Base-by-base conservation (phyloP, 768 basidiomycete genomes). In the Amanita pseudoporphyria region DNA sequence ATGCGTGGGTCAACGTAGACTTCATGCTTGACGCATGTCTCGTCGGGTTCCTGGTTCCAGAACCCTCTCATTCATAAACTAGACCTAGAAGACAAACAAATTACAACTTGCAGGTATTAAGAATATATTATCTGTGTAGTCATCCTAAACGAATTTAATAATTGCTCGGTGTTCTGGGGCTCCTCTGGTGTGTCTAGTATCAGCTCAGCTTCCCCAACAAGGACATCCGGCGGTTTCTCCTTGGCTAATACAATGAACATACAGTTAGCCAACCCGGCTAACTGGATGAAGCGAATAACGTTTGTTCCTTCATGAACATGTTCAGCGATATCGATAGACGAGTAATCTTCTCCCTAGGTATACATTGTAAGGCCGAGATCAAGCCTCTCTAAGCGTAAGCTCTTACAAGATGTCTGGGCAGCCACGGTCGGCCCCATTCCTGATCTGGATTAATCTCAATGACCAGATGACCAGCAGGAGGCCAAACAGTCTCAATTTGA, bases 1-100 rank as follows among this genome's bases (percentile, higher is more conserved):
- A 99, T 64, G 88, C 84, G 3, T 99, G 95, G 95, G 93, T 99
- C 28, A 97, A 91, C 57, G 79, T 77, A n/a, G 95, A 99, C 45
- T 84, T 84, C 57, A 96, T 98, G 90, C 72, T 99, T 18, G 94
- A 97, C 61, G 76, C 81, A 30, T 97, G 91, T 64, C 71, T 96
- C 40, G 86, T 99, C 32, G 95, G 95, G 13, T 88, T 96, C 59
- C 68, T 99, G 35, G 81, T 93, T 10, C 64, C 84, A 1, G 88
- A 91, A 57, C 76, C 80, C 24, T 66, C 70, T 14, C 40, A 35
- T 10, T 42, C 30, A 35, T 22, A 13, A 21, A 9, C 12, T 21
- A 35, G n/a, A 36, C 9, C 9, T 46, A 46, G 24, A 26, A 5
- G 26, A 28, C 13, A 28, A 26, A 44, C 26, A 18, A 36, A 14